Conservation (phyloP, 345 rosid species). For the Turnera subulata region DNA sequence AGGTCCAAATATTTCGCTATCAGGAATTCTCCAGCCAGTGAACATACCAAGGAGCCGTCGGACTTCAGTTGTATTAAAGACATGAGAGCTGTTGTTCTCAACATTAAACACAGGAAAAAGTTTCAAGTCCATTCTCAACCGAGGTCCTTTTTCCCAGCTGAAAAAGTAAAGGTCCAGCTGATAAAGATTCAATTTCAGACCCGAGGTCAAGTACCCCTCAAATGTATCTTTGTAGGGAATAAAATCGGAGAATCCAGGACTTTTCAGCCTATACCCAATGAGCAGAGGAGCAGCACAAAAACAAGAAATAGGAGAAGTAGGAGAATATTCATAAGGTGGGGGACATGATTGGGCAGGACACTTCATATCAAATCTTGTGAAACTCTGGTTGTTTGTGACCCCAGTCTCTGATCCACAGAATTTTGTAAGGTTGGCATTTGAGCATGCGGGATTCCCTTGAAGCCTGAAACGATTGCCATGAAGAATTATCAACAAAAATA, state of each 20-base stretch:
- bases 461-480: conserved; percentile 64
- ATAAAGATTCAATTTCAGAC: conserved; percentile 43
- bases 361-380: conserved; percentile 21
- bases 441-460: conserved; percentile 76
- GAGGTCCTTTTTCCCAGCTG: conserved; percentile 71
- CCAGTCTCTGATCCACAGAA: conserved; percentile 45
- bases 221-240: conserved; percentile 40
- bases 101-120: conserved; percentile 53
- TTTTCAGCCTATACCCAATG: conserved; percentile 79
- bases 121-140: conserved; percentile 68
- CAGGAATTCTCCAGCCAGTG: conserved; percentile 70
- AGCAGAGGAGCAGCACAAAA: conserved; percentile 79
- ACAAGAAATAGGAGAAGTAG: conserved; percentile 40
- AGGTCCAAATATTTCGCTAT: conserved; percentile 76
- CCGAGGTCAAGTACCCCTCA: conserved; percentile 45
- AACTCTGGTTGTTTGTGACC: conserved; percentile 12
- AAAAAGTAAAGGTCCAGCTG: conserved; percentile 53
- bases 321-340: conserved; percentile 51
- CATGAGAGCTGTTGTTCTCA: conserved; percentile 24
- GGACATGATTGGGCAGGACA: conserved; percentile 65
- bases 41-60: conserved; percentile 51
- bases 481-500: not conserved
- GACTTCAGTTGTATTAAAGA: conserved; percentile 64
- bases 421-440: conserved; percentile 24
- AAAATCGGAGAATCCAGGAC: conserved; percentile 82